These are phyloP conservation scores for Parathielavia hyrcaniae DNA, from an alignment of 495 filamentous ascomycete genomes.

Conservation along the genomic window DNA sequence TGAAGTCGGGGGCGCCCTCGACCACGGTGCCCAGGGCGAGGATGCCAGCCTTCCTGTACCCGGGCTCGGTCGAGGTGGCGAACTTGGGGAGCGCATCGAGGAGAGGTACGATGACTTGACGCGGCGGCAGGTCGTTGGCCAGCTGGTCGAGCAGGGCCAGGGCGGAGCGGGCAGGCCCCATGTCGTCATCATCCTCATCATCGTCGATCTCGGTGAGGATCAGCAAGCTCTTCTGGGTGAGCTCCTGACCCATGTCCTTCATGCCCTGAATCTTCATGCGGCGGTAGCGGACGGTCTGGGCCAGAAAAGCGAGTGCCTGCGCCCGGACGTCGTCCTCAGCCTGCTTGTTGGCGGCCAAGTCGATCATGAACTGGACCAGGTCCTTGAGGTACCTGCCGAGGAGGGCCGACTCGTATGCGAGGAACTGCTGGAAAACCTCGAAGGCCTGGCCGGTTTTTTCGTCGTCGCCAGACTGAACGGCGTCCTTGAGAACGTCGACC, in stretches of 20 bases:
- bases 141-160: slow-evolving; percentile 84
- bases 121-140: slow-evolving; percentile 77
- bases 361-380: slow-evolving; percentile 88
- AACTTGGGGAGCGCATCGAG: slow-evolving; percentile 78
- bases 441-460: slow-evolving; percentile 83
- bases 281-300: slow-evolving; percentile 84
- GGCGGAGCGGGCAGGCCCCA: slow-evolving; percentile 81
- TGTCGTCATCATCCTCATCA: slow-evolving; percentile 84
- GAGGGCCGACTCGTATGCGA: slow-evolving; percentile 82
- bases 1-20: slow-evolving; percentile 94
- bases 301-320: slow-evolving; percentile 88
- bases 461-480: slow-evolving; percentile 71
- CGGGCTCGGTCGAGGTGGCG: slow-evolving; percentile 62
- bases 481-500: slow-evolving; percentile 81
- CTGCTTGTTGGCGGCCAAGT: slow-evolving; percentile 66
- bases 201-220: slow-evolving; percentile 84
- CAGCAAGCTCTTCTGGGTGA: slow-evolving; percentile 76
- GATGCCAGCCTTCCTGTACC: slow-evolving; percentile 81
- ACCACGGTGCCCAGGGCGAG: slow-evolving; percentile 89
- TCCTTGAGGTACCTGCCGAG: slow-evolving; percentile 82
- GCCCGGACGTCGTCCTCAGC: slow-evolving; percentile 76
- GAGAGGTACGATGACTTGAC: slow-evolving; percentile 89
- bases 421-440: slow-evolving; percentile 93
- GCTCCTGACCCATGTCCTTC: slow-evolving; percentile 65
- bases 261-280: slow-evolving; percentile 92